Evolutionary conservation across 805 yeast species (phyloP).

Genomic region (Candida coquimbonensis): DNA sequence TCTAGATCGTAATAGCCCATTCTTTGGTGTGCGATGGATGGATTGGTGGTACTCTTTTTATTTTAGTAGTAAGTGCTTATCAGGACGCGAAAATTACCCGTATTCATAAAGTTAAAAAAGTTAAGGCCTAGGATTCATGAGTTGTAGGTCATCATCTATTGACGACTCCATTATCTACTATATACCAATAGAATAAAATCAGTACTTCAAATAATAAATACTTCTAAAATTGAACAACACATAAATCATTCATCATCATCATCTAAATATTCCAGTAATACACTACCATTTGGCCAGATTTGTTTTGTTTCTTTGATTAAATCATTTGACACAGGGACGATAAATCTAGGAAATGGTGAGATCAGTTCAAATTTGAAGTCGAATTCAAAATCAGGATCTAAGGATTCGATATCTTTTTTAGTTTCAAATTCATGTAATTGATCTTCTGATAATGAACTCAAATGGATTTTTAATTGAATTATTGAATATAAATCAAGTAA

Average conservation of each 20-base stretch:
- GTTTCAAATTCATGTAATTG: background rate
- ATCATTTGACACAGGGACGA: slow-evolving; percentile 28
- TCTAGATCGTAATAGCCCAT: slow-evolving; percentile 66
- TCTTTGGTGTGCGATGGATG: no score
- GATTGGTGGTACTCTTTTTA: no score
- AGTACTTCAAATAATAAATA: no score
- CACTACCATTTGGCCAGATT: slow-evolving; percentile 68
- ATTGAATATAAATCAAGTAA: slow-evolving; percentile 43
- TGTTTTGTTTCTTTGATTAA: slow-evolving; percentile 35
- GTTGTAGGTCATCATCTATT: no score
- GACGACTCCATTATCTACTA: no score
- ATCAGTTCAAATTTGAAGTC: slow-evolving; percentile 48
- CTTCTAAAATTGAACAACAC: no score
- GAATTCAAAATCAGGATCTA: slow-evolving; percentile 21
- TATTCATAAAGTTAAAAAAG: no score
- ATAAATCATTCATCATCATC: slow-evolving; percentile 12
- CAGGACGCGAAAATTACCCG: no score
- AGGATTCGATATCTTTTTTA: background rate
- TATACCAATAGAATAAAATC: no score
- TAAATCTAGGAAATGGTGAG: slow-evolving; percentile 56
- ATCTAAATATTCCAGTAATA: slow-evolving; percentile 41
- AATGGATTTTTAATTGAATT: slow-evolving; percentile 35
- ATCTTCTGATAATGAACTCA: slow-evolving; percentile 7
- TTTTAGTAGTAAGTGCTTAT: no score
- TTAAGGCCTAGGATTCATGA: no score